Conservation (phyloP, 352 stramenopile species). For the Phytophthora brassicae region DNA sequence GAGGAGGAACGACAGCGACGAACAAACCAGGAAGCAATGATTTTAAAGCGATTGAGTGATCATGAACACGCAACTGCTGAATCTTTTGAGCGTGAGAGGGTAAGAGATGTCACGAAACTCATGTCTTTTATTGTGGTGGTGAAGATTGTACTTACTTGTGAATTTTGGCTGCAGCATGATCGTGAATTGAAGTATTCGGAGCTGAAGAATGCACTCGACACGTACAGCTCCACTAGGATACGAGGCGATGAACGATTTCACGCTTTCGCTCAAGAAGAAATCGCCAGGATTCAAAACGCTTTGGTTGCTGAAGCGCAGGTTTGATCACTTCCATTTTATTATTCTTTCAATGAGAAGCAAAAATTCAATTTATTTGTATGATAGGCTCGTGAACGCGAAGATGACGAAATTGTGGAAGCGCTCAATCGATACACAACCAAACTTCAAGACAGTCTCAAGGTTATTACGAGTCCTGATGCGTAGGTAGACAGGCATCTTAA, state of each 20-base stretch:
- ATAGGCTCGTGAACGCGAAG: slow-evolving; percentile 82
- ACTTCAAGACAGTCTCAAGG: slow-evolving; percentile 92
- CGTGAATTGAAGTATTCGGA: slow-evolving; percentile 56
- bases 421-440: slow-evolving; percentile 94
- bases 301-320: slow-evolving; percentile 73
- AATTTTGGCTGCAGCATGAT: slow-evolving; percentile 19
- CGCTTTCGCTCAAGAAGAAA: slow-evolving; percentile 65
- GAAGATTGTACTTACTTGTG: background rate
- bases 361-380: background rate
- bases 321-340: background rate
- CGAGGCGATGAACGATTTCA: slow-evolving; percentile 80
- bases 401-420: slow-evolving; percentile 93
- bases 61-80: slow-evolving; percentile 80
- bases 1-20: slow-evolving; percentile 84
- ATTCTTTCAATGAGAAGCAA: background rate
- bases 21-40: slow-evolving; percentile 81
- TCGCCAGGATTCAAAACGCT: slow-evolving; percentile 78
- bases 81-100: slow-evolving; percentile 68
- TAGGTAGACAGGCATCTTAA: slow-evolving; percentile 30
- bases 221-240: slow-evolving; percentile 71
- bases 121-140: background rate
- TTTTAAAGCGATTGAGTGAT: slow-evolving; percentile 91
- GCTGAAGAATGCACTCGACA: slow-evolving; percentile 71
- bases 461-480: slow-evolving; percentile 87
- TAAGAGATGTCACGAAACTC: slow-evolving; percentile 9